Conservation (phyloP, 768 basidiomycete species). For the Pleurotus eryngii region DNA sequence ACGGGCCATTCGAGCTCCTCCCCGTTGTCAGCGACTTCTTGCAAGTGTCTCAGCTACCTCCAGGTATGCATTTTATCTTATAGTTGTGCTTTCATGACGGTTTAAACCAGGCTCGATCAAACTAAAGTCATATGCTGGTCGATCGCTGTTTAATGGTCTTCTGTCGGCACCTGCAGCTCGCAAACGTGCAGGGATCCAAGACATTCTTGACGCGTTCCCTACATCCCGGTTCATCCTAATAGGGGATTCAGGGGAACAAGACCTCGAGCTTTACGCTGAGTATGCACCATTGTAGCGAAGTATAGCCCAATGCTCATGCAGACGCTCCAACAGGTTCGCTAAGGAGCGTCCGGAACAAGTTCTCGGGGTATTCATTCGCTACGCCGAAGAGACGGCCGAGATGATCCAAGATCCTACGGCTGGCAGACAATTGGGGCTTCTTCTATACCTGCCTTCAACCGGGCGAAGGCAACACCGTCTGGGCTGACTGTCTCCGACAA, state of each 20-base stretch:
- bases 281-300: conserved; percentile 21
- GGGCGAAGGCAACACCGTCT: conserved; percentile 6
- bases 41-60: conserved; percentile 61
- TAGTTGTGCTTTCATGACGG: neutral
- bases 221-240: conserved; percentile 77
- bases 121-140: conserved; percentile 81
- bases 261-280: conserved; percentile 86
- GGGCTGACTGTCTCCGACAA: neutral
- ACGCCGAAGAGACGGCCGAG: conserved; percentile 46
- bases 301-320: neutral
- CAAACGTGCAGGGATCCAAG: conserved; percentile 78
- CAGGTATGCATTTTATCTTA: conserved; percentile 34
- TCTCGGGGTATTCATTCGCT: conserved; percentile 79
- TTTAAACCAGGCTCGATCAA: conserved; percentile 60
- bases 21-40: conserved; percentile 80
- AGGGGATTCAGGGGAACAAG: conserved; percentile 94
- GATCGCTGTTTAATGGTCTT: conserved; percentile 79
- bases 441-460: conserved; percentile 11
- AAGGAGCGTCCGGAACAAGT: conserved; percentile 66
- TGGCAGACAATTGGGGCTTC: conserved; percentile 29
- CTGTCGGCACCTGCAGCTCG: conserved; percentile 79
- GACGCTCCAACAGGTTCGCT: conserved; percentile 45
- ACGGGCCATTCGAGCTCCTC: conserved; percentile 82
- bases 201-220: conserved; percentile 72
- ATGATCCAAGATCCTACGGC: conserved; percentile 64